Evolutionary conservation across 2,329 filamentous ascomycete species (phyloP), one percentile per base, ranked within the genome.

Genomic region (Bertia moriformis): DNA sequence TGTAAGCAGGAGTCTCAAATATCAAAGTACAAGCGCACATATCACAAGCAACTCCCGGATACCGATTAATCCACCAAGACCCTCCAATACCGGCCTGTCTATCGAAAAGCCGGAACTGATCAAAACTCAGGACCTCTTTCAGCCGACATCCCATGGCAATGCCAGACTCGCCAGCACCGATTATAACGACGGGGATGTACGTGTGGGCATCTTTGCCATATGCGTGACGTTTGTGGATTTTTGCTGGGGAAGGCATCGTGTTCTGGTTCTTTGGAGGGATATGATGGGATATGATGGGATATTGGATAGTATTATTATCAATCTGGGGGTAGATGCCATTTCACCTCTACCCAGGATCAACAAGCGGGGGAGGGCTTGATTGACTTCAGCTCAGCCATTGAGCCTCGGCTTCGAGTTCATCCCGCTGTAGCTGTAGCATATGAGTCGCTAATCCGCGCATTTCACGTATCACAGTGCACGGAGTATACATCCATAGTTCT

Each of bases 51-150:
- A 59, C 60, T 37, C 66, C 64, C 1, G 66, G 71, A 49, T 77
- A 76, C 38, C 66, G 58, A 46, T 76, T 76, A 40, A 69, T 71
- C 62, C 66, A 72, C 72, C 72, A 77, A 4, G 70, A 73, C 5
- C 70, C 71, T 19, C 71, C 72, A 43, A 75, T 62, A 2, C 67
- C 70, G 7, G 65, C 60, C 44, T 70, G 66, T 22, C 70, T 58
- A 2, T 76, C 72, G 43, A 73, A 73, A 43, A 77, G 63, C 24
- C 67, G 58, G 49, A 75, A 75, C 40, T 76, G 69, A 47, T 73
- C 67, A 43, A 68, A 69, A 2, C 64, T 65, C 12, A 74, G 58
- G 27, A 59, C 56, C 36, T 67, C 57, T 45, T 72, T 73, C 42
- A 77, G 47, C 36, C 65, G 60, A 44, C 66, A 71, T n/a, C 63